Conservation (phyloP, 352 stramenopile genomes). For the Thraustochytrium sp. region DNA sequence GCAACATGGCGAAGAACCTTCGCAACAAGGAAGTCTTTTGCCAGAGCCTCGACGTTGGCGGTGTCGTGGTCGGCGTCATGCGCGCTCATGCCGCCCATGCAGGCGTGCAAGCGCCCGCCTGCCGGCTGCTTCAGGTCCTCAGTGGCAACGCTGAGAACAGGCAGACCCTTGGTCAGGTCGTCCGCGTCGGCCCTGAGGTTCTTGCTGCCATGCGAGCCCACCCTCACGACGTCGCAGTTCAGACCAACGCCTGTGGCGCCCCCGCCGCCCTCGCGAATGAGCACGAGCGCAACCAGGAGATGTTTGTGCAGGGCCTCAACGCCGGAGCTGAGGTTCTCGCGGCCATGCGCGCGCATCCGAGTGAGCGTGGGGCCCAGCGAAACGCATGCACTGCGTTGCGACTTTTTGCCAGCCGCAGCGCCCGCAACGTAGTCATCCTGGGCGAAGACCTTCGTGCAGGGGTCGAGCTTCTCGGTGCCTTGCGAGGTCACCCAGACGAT, state of each 20-base stretch:
- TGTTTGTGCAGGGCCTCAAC: background rate
- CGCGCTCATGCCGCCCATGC: background rate
- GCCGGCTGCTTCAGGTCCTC: background rate
- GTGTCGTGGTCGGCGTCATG: background rate
- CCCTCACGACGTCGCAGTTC: background rate
- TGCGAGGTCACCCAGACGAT: background rate
- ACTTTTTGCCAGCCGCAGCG: background rate
- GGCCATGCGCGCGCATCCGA: background rate
- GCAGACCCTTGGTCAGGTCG: background rate
- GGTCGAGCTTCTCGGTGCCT: background rate
- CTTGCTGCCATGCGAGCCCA: background rate
- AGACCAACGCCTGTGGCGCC: background rate
- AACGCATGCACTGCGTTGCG: background rate
- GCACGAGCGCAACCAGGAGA: background rate
- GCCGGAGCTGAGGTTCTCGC: background rate
- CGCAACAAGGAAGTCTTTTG: background rate
- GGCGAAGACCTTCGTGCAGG: background rate
- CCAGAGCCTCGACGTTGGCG: background rate
- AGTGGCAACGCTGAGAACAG: background rate
- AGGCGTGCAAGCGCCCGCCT: background rate
- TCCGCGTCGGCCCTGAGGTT: background rate
- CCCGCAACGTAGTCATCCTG: background rate
- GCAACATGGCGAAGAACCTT: background rate
- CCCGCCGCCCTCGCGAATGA: background rate
- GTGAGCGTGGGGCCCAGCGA: background rate